phyloP scores from a whole-genome alignment of 148 eudicot genomes.

The Camellia japonica region DNA sequence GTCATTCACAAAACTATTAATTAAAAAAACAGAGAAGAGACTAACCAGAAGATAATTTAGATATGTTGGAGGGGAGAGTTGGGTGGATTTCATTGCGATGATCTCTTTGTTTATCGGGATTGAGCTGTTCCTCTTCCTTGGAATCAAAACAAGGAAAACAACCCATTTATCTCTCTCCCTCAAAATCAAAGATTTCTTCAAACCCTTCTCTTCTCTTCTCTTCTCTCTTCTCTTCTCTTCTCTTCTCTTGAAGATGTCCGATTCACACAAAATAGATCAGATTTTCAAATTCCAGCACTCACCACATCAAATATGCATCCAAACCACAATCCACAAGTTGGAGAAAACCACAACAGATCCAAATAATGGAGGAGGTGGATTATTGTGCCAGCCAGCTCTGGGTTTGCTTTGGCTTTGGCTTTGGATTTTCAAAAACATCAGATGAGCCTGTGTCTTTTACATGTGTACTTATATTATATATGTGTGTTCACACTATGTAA shows the following conservation, averaged over 20 bases:
- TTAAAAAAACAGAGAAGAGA: not conserved
- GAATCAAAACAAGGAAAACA: constrained; percentile 88
- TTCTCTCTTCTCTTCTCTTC: no score
- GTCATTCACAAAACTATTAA: constrained; percentile 26
- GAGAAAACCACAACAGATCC: no score
- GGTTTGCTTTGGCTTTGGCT: no score
- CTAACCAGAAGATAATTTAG: constrained; percentile 76
- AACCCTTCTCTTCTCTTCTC: not conserved
- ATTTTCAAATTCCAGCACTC: not conserved
- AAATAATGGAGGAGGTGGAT: no score
- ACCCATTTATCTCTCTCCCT: constrained; percentile 37
- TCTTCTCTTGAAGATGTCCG: no score
- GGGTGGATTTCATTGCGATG: constrained; percentile 42
- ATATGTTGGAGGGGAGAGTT: constrained; percentile 46
- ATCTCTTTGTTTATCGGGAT: constrained; percentile 43
- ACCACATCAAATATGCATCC: not conserved
- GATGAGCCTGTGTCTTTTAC: no score
- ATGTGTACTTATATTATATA: no score
- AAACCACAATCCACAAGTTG: not conserved
- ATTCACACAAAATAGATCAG: not conserved
- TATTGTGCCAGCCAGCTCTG: no score
- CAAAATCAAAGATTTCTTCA: constrained; percentile 11
- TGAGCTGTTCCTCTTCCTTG: constrained; percentile 62
- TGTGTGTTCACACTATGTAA: no score
- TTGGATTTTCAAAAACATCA: no score